Evolutionary conservation across 2,329 filamentous ascomycete genomes (phyloP).

Genomic region (Coniochaeta sp.): DNA sequence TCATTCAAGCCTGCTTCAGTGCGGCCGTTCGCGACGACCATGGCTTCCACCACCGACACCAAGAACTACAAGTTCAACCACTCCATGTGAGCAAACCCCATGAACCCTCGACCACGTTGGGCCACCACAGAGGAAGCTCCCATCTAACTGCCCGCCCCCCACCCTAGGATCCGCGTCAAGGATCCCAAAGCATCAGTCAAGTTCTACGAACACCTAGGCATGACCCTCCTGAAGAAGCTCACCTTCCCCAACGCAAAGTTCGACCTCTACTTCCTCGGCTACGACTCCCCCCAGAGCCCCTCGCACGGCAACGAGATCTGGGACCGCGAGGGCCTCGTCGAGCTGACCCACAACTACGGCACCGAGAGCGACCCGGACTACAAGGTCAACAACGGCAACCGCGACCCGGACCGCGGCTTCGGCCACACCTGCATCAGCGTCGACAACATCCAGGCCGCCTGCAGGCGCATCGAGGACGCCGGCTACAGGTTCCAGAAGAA

Average conservation of each 20-base stretch:
- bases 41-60: constrained; percentile 65
- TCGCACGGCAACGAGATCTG: constrained; percentile 64
- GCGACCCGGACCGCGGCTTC: constrained; percentile 76
- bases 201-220: constrained; percentile 89
- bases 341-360: constrained; percentile 79
- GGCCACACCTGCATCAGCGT: constrained; percentile 81
- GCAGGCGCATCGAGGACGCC: constrained; percentile 79
- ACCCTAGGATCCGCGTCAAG: constrained; percentile 77
- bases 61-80: constrained; percentile 80
- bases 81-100: constrained; percentile 64
- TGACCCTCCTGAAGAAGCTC: constrained; percentile 75
- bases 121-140: no score
- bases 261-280: constrained; percentile 91
- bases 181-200: constrained; percentile 85
- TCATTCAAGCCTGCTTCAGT: background rate
- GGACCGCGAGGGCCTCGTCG: constrained; percentile 84
- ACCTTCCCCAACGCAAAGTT: constrained; percentile 84
- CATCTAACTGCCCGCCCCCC: no score
- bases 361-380: constrained; percentile 79
- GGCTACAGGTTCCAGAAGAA: constrained; percentile 96
- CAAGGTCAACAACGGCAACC: constrained; percentile 80
- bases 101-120: no score
- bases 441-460: constrained; percentile 82
- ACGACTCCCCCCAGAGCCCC: constrained; percentile 68
- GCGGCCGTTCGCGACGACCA: constrained; percentile 35